Percentiles rank a stretch among this genome's conserved stretches.
Conservation (phyloP, 805 yeast species). For the Kuraishia capsulata region DNA sequence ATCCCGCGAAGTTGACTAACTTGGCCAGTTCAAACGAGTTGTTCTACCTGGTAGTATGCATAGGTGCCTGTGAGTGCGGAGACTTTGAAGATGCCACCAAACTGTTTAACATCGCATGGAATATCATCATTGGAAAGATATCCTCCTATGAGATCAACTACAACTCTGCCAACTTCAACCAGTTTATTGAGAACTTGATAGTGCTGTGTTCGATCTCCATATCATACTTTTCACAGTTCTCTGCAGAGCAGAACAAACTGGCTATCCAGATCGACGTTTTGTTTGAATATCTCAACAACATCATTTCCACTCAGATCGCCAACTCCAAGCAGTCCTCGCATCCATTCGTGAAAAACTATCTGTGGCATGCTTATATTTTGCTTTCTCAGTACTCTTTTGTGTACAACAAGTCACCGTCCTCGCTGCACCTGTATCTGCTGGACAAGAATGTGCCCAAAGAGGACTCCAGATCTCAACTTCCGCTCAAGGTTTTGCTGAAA, state of each 20-base stretch:
- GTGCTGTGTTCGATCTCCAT: slow-evolving; percentile 33
- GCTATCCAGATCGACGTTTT: slow-evolving; percentile 34
- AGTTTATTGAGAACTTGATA: slow-evolving; percentile 36
- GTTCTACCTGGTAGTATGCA: slow-evolving; percentile 33
- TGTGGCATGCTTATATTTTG: slow-evolving; percentile 40
- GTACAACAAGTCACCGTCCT: slow-evolving; percentile 31
- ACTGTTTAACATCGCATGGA: slow-evolving; percentile 37
- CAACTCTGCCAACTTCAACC: slow-evolving; percentile 20
- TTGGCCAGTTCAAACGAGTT: slow-evolving; percentile 14
- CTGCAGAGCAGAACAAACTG: neutral
- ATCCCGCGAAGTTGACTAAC: slow-evolving; percentile 8
- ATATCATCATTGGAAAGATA: slow-evolving; percentile 19
- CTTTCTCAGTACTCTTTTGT: slow-evolving; percentile 32
- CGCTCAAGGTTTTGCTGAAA: slow-evolving; percentile 14
- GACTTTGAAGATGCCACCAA: slow-evolving; percentile 23
- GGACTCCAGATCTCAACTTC: slow-evolving; percentile 5
- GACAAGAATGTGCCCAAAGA: slow-evolving; percentile 17
- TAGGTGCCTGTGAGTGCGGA: slow-evolving; percentile 32
- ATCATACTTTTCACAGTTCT: slow-evolving; percentile 24
- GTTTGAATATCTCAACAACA: slow-evolving; percentile 40
- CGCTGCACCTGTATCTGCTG: slow-evolving; percentile 20
- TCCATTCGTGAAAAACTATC: slow-evolving; percentile 15
- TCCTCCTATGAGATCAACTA: slow-evolving; percentile 18
- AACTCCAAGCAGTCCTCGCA: slow-evolving; percentile 11
- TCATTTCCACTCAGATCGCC: slow-evolving; percentile 30